Conservation (phyloP, 768 basidiomycete genomes). For the Lepiota subincarnata region DNA sequence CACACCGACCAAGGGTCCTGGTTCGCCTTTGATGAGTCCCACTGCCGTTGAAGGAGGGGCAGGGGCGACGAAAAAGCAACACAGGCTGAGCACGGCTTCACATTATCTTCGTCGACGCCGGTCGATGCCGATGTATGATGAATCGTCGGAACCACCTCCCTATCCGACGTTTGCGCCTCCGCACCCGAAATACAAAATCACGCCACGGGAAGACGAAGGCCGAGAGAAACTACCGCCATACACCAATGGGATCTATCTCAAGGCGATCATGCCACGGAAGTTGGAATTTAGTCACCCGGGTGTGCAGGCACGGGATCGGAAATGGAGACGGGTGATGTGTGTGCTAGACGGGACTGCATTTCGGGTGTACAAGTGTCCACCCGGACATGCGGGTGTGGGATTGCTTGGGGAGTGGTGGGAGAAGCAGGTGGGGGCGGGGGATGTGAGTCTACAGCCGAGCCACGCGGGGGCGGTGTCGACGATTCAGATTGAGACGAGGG, state of each 20-base stretch:
- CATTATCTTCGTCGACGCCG: conserved; percentile 50
- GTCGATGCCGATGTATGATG: conserved; percentile 68
- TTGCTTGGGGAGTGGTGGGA: conserved; percentile 77
- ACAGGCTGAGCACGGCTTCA: conserved; percentile 29
- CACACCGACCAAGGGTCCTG: not conserved
- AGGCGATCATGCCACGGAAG: conserved; percentile 82
- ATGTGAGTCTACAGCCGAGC: conserved; percentile 29
- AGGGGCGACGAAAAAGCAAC: conserved; percentile 17
- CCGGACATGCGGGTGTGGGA: conserved; percentile 42
- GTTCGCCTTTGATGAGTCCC: not conserved
- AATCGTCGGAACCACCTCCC: conserved; percentile 58
- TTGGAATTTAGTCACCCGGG: conserved; percentile 89
- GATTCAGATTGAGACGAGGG: conserved; percentile 18
- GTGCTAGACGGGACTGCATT: conserved; percentile 92
- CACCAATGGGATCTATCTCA: conserved; percentile 76
- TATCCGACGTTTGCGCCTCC: conserved; percentile 44
- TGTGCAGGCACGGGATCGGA: conserved; percentile 82
- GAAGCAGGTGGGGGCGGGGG: conserved; percentile 68
- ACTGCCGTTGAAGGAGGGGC: not conserved
- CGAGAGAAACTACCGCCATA: conserved; percentile 77
- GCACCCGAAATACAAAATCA: conserved; percentile 23
- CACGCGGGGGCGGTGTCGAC: conserved; percentile 17
- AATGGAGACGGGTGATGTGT: conserved; percentile 86
- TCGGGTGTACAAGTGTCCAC: conserved; percentile 59
- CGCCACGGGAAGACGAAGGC: conserved; percentile 79